These are phyloP conservation scores for Podospora tetraspora DNA, from an alignment of 495 filamentous ascomycete genomes.

Conservation along the genomic window DNA sequence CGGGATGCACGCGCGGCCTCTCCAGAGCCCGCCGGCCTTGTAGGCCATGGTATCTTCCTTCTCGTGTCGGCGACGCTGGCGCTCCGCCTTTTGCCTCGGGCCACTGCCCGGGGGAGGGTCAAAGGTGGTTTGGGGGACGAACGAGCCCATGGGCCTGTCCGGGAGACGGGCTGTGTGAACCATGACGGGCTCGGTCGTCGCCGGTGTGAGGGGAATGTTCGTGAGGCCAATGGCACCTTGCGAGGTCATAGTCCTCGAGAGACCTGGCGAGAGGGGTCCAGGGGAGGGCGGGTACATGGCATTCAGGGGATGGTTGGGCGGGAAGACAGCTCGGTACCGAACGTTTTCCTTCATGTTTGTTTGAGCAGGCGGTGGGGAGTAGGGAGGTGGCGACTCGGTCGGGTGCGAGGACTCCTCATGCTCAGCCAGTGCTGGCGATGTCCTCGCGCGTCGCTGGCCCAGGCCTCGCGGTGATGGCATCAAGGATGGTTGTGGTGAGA, in stretches of 20 bases:
- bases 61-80: slow-evolving; percentile 53
- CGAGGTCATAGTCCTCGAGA: slow-evolving; percentile 44
- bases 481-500: background rate
- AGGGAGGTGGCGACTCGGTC: slow-evolving; percentile 38
- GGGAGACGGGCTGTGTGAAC: slow-evolving; percentile 23
- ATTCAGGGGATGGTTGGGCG: slow-evolving; percentile 31
- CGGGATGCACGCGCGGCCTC: slow-evolving; percentile 54
- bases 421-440: slow-evolving; percentile 32
- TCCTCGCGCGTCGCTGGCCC: slow-evolving; percentile 32
- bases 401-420: slow-evolving; percentile 21
- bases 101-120: slow-evolving; percentile 26
- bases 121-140: slow-evolving; percentile 34
- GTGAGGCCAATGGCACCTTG: slow-evolving; percentile 40
- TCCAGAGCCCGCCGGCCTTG: slow-evolving; percentile 55
- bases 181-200: background rate
- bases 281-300: slow-evolving; percentile 42
- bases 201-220: slow-evolving; percentile 37
- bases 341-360: slow-evolving; percentile 17
- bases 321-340: slow-evolving; percentile 39
- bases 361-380: slow-evolving; percentile 34
- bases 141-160: slow-evolving; percentile 34
- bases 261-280: slow-evolving; percentile 35
- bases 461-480: slow-evolving; percentile 12
- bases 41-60: slow-evolving; percentile 55
- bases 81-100: slow-evolving; percentile 35